A percentile compares a stretch with the other conserved stretches of the same genome.
Conservation (phyloP, 2,329 filamentous ascomycete genomes). For the Zymoseptoria brevis region DNA sequence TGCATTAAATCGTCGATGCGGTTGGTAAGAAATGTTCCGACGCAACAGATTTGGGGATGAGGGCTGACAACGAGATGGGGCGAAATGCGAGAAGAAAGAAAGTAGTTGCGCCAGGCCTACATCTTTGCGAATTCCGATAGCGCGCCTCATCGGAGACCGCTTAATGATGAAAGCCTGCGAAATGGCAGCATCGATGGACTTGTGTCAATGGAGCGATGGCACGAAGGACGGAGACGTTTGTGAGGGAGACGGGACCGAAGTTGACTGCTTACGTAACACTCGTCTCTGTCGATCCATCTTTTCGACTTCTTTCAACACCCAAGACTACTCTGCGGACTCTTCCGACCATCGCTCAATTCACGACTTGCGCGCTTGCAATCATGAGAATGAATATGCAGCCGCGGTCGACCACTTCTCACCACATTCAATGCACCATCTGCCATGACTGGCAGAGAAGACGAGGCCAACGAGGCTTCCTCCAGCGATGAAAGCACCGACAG, state of each 20-base stretch:
- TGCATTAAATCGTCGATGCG: conserved; percentile 1
- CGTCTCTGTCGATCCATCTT: not conserved
- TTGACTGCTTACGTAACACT: not conserved
- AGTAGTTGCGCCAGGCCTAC: not conserved
- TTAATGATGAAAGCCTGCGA: not conserved
- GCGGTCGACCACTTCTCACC: not conserved
- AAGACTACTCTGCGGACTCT: not conserved
- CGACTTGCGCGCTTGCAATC: not conserved
- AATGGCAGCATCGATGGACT: not conserved
- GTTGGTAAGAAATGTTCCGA: not conserved
- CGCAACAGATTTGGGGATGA: not conserved
- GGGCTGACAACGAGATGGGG: not conserved
- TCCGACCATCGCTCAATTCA: not conserved
- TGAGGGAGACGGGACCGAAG: not conserved
- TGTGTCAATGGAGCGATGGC: not conserved
- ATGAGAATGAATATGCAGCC: not conserved
- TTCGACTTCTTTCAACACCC: not conserved
- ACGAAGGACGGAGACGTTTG: not conserved
- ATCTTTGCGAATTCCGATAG: not conserved
- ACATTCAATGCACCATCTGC: not conserved
- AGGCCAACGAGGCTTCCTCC: not conserved
- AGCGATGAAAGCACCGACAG: not conserved
- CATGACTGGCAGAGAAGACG: not conserved
- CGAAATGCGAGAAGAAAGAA: not conserved
- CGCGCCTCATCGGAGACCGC: conserved; percentile 1